Evolutionary conservation across 805 yeast genomes (phyloP), one percentile per base, ranked within the genome.

Genomic region (Saccharomyces mikatae): DNA sequence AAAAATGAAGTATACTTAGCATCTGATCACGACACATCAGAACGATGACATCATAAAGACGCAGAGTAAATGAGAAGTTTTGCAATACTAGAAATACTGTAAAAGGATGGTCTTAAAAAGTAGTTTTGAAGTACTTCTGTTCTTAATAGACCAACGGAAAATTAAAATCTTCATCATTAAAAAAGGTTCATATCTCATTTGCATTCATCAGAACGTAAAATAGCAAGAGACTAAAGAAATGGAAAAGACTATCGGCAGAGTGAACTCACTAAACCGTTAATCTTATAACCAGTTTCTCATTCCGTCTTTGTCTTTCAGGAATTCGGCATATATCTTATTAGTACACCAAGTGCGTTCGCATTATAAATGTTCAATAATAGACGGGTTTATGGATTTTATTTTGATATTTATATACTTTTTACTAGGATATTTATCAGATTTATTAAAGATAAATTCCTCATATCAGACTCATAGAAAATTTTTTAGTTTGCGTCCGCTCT

Each of bases 91-190:
- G 51, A 36, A 36, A 32, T 30, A 22, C 6, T 31, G 47, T 44
- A 47, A 48, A 41, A 59, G 62, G 62, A 52, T 59, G 61, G 58
- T 51, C 58, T 53, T 56, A 58, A 57, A 58, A 53, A 57, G 52
- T 53, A 46, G 59, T 60, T 58, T 56, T 61, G 53, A 59, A 56
- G 58, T 54, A 60, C 57, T 54, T 63, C 66, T 64, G 64, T 59
- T 60, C 64, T 63, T 57, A 68, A 54, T 65, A 69, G 68, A 58
- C 55, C 65, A 68, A 64, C 65, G 52, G 62, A 62, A 56, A 55
- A 58, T 57, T 58, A 56, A 62, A 62, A 61, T 50, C 63, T 66
- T 69, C 73, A 69, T 69, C 72, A 66, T 62, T 24, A 50, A 53
- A 54, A 14, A 29, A 31, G 13, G 21, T 4, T 21, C 28, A 26